Conservation (phyloP, 2,329 filamentous ascomycete genomes). For the Mariannaea elegans region DNA sequence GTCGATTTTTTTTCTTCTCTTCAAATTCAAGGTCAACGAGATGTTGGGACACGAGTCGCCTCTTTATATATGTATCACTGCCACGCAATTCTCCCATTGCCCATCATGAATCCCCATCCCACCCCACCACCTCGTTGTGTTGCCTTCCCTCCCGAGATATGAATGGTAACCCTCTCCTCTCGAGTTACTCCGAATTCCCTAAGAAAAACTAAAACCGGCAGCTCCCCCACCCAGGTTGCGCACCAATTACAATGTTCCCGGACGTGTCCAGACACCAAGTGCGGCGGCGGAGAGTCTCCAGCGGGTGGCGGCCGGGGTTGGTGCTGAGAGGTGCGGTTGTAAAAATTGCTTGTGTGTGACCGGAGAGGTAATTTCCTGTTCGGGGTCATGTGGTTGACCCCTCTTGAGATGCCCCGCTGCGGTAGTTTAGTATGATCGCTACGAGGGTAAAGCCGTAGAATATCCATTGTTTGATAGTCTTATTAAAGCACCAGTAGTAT, state of each 20-base stretch:
- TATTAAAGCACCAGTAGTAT: too few relatives aligned
- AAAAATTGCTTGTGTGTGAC: constrained; percentile 3
- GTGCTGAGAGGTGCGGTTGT: constrained; percentile 39
- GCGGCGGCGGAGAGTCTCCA: neutral
- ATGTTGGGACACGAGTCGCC: too few relatives aligned
- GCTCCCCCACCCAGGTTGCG: constrained; percentile 24
- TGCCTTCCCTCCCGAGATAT: too few relatives aligned
- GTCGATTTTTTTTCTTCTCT: too few relatives aligned
- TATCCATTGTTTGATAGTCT: too few relatives aligned
- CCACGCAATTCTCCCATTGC: too few relatives aligned
- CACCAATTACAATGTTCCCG: constrained; percentile 29
- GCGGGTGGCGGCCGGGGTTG: constrained; percentile 28
- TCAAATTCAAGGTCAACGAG: too few relatives aligned
- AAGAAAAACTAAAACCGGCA: neutral
- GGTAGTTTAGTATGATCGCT: neutral
- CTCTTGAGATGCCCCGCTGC: neutral
- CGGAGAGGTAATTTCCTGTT: constrained; percentile 26
- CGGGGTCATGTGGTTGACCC: constrained; percentile 7
- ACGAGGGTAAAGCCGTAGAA: too few relatives aligned
- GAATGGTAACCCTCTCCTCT: neutral
- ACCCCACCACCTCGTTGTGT: too few relatives aligned
- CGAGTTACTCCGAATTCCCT: neutral
- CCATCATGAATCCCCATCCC: too few relatives aligned
- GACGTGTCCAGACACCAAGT: neutral
- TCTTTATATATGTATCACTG: too few relatives aligned